A percentile compares a stretch with the other conserved stretches of the same genome.
These are phyloP conservation scores for Akanthomyces muscarius DNA, from an alignment of 2,329 filamentous ascomycete species.

Conservation along the genomic window DNA sequence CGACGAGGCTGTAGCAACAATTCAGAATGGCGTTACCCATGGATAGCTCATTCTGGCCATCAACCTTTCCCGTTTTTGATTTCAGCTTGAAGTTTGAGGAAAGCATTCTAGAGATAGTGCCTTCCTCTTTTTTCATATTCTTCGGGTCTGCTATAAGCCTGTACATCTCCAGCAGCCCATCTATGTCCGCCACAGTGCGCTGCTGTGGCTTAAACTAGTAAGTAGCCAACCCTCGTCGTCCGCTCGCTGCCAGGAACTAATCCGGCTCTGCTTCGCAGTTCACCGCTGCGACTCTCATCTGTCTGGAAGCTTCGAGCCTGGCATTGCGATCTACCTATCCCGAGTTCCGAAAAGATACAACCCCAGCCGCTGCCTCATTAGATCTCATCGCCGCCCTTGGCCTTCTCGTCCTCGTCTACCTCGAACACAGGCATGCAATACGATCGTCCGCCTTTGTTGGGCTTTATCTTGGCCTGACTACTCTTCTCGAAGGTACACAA, in stretches of 20 bases:
- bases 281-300: too few relatives aligned
- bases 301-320: background rate
- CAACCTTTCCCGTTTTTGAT: background rate
- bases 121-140: background rate
- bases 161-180: background rate
- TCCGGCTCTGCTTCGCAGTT: too few relatives aligned
- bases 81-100: constrained; percentile 2
- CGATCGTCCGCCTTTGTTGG: background rate
- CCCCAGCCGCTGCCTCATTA: background rate
- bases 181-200: background rate
- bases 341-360: background rate
- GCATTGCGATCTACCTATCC: background rate
- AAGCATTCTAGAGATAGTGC: background rate
- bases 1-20: too few relatives aligned
- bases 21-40: too few relatives aligned
- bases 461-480: background rate
- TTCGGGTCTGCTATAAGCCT: background rate
- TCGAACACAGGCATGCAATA: background rate
- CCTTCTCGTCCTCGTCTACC: background rate
- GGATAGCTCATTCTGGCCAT: background rate
- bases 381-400: background rate
- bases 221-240: too few relatives aligned
- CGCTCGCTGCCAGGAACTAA: too few relatives aligned
- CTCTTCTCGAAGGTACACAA: background rate
- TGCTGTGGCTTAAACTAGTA: constrained; percentile 6